phyloP scores from a whole-genome alignment of 768 basidiomycete genomes.

The Leccinum rimulosum region DNA sequence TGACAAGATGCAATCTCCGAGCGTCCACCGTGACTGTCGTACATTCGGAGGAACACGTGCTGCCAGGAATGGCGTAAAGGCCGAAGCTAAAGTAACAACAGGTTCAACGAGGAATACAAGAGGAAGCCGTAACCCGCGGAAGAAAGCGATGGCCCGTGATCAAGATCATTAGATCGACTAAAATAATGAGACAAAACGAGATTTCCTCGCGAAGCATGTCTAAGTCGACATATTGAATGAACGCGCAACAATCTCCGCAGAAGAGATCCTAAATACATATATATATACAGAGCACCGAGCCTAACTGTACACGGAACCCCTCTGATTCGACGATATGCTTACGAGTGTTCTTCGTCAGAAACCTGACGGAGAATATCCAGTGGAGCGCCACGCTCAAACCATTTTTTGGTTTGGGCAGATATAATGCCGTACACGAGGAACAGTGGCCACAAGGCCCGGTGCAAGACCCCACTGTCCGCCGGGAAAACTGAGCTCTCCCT shows the following conservation, averaged over 20 bases:
- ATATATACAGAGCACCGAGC: not conserved
- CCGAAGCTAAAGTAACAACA: not conserved
- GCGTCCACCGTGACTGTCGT: not conserved
- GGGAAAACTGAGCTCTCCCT: slow-evolving; percentile 13
- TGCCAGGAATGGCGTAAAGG: not conserved
- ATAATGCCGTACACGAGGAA: slow-evolving; percentile 9
- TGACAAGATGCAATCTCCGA: not conserved
- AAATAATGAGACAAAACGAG: not conserved
- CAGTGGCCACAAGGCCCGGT: slow-evolving; percentile 24
- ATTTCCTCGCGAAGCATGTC: not conserved
- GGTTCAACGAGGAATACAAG: not conserved
- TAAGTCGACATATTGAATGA: not conserved
- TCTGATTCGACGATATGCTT: not conserved
- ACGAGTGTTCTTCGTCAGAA: not conserved
- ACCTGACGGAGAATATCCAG: not conserved
- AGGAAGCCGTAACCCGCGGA: no score
- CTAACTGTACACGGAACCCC: not conserved
- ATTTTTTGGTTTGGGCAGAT: not conserved
- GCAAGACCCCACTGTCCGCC: slow-evolving; percentile 4
- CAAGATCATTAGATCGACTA: not conserved
- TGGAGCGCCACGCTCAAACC: not conserved
- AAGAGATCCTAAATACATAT: not conserved
- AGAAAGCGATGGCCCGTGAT: not conserved
- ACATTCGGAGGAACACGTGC: not conserved
- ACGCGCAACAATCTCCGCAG: not conserved